Evolutionary conservation across 169 alveolate species (phyloP).

Genomic region (Plasmodium malariae): DNA sequence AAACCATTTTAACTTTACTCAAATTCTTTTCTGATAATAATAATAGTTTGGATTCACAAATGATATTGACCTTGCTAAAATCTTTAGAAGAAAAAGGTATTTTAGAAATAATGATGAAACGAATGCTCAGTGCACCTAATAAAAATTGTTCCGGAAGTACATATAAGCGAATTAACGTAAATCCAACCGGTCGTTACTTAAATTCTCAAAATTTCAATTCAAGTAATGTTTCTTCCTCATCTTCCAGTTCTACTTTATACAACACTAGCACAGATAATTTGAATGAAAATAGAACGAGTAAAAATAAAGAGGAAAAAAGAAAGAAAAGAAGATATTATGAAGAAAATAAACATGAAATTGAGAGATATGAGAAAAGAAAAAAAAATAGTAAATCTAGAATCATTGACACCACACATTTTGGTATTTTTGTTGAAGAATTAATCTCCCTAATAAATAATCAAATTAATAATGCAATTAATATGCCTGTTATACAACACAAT

Average conservation of each 20-base stretch:
- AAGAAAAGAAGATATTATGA: slow-evolving; percentile 73
- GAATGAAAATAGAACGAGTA: slow-evolving; percentile 8
- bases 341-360: slow-evolving; percentile 66
- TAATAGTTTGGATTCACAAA: slow-evolving; percentile 58
- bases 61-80: slow-evolving; percentile 49
- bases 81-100: slow-evolving; percentile 73
- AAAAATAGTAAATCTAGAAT: slow-evolving; percentile 54
- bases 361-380: slow-evolving; percentile 72
- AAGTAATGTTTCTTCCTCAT: slow-evolving; percentile 32
- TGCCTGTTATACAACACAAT: slow-evolving; percentile 38
- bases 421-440: slow-evolving; percentile 75
- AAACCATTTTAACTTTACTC: slow-evolving; percentile 60
- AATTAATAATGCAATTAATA: slow-evolving; percentile 58
- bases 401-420: slow-evolving; percentile 69
- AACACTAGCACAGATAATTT: slow-evolving; percentile 19
- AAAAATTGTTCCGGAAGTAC: slow-evolving; percentile 9
- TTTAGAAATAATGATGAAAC: slow-evolving; percentile 76
- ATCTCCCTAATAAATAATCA: slow-evolving; percentile 49
- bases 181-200: background rate
- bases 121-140: slow-evolving; percentile 68
- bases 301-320: slow-evolving; percentile 35
- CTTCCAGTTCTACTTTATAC: slow-evolving; percentile 42
- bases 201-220: slow-evolving; percentile 30
- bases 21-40: slow-evolving; percentile 66
- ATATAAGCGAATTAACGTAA: background rate